phyloP scores from a whole-genome alignment of 2,329 filamentous ascomycete genomes.

The Diaporthe sp. region DNA sequence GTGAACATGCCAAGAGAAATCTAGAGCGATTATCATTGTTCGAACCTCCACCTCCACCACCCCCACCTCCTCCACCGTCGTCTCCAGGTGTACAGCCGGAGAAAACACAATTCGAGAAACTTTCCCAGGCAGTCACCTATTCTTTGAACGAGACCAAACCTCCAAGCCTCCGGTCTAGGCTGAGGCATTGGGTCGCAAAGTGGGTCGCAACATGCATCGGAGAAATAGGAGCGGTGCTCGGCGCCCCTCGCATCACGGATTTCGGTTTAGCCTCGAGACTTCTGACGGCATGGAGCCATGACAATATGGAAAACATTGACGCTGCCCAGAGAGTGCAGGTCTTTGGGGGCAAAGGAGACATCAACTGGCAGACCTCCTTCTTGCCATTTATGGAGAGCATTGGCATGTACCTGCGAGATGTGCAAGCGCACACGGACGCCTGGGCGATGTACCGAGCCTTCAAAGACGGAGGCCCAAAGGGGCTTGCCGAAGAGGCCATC shows the following conservation, averaged over 20 bases:
- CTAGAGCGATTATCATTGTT: not conserved
- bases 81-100: not conserved
- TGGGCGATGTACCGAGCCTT: not conserved
- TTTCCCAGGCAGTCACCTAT: not conserved
- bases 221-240: not conserved
- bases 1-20: not conserved
- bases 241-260: not conserved
- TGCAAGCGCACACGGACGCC: not conserved
- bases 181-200: not conserved
- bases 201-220: not conserved
- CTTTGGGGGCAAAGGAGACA: not conserved
- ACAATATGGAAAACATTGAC: not conserved
- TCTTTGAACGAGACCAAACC: not conserved
- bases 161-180: not conserved
- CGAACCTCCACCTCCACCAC: not conserved
- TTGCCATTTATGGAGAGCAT: conserved; percentile 11
- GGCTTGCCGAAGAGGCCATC: not conserved
- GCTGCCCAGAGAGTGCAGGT: not conserved
- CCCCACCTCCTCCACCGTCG: too few relatives aligned
- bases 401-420: conserved; percentile 1
- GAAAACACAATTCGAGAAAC: conserved; percentile 2
- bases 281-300: not conserved
- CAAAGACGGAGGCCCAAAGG: not conserved
- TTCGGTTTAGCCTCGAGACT: not conserved
- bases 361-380: not conserved